Conservation (phyloP, 2,329 filamentous ascomycete genomes). For the Coniochaeta prunicola region DNA sequence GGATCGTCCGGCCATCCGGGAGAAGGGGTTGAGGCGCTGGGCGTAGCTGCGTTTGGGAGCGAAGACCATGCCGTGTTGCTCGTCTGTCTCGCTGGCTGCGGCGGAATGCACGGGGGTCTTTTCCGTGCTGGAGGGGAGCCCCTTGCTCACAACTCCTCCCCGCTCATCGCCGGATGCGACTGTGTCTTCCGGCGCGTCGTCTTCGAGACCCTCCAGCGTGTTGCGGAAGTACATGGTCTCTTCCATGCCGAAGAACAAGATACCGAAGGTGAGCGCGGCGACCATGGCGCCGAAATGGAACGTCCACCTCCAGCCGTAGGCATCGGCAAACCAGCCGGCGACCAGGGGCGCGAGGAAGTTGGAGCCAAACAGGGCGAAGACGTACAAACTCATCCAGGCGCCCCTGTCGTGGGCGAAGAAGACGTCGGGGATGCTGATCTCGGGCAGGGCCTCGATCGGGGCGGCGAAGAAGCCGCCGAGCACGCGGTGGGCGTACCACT, state of each 20-base stretch:
- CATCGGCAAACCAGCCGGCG: constrained; percentile 40
- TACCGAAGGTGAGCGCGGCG: constrained; percentile 35
- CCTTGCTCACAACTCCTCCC: not conserved
- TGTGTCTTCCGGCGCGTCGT: constrained; percentile 2
- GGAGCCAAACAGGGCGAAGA: constrained; percentile 32
- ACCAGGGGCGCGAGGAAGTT: constrained; percentile 40
- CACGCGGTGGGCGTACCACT: constrained; percentile 38
- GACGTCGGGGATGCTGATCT: constrained; percentile 23
- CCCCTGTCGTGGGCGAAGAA: constrained; percentile 21
- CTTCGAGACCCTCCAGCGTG: constrained; percentile 21
- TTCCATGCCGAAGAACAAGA: constrained; percentile 52
- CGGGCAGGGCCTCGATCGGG: constrained; percentile 38
- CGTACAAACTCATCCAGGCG: constrained; percentile 34
- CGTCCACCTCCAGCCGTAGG: constrained; percentile 41
- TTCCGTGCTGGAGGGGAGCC: not conserved
- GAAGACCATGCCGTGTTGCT: not conserved
- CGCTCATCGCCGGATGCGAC: not conserved
- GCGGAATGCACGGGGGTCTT: not conserved
- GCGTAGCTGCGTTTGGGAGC: constrained; percentile 13
- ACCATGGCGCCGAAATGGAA: constrained; percentile 50
- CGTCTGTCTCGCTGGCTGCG: not conserved
- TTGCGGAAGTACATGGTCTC: constrained; percentile 47
- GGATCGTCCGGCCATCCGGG: constrained; percentile 11
- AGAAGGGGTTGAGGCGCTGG: constrained; percentile 15
- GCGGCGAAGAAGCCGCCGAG: constrained; percentile 35